phyloP scores from a whole-genome alignment of 2,329 filamentous ascomycete species.

The Monilinia laxa region DNA sequence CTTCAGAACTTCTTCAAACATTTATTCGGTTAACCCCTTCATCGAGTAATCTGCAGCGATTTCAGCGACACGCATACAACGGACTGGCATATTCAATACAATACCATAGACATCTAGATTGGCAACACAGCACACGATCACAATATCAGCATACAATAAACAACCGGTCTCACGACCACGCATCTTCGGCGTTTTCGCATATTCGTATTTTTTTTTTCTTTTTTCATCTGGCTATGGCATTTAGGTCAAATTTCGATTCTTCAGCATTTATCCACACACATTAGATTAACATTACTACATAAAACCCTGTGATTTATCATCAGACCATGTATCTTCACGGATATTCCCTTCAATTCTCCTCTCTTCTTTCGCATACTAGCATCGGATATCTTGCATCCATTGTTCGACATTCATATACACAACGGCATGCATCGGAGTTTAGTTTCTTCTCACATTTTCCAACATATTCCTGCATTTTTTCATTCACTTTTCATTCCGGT shows the following conservation, averaged over 20 bases:
- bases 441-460: neutral
- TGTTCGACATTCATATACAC: constrained; percentile 7
- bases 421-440: neutral
- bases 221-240: too few relatives aligned
- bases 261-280: neutral
- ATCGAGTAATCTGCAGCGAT: neutral
- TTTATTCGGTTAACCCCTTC: constrained; percentile 14
- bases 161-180: constrained; percentile 8
- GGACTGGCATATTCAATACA: too few relatives aligned
- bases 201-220: neutral
- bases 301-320: neutral
- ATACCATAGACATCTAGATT: constrained; percentile 10
- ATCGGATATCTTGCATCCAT: neutral
- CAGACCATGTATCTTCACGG: neutral
- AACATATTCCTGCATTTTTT: neutral
- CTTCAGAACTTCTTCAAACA: neutral
- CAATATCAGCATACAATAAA: neutral
- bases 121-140: constrained; percentile 4
- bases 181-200: neutral
- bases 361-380: neutral
- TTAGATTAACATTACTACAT: too few relatives aligned
- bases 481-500: neutral
- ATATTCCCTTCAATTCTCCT: neutral
- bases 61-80: neutral
- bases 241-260: too few relatives aligned